Evolutionary conservation across 1,139 yeast genomes (phyloP).

Genomic region (Torulaspora globosa): DNA sequence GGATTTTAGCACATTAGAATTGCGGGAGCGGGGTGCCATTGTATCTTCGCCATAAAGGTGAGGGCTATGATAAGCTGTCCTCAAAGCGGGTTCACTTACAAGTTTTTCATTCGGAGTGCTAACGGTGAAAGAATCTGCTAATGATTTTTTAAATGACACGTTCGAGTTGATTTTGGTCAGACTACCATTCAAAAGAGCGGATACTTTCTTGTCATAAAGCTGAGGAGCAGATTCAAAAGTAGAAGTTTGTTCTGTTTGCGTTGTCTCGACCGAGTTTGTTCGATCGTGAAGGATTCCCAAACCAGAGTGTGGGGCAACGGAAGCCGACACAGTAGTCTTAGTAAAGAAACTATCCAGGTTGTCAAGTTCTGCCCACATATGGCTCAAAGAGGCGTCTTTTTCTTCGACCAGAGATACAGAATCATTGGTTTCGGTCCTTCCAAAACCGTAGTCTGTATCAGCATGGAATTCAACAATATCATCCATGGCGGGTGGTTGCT

Average conservation of each 20-base stretch:
- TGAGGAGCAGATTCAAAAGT: slow-evolving; percentile 71
- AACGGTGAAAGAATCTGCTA: slow-evolving; percentile 56
- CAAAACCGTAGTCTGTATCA: slow-evolving; percentile 39
- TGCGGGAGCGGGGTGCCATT: slow-evolving; percentile 16
- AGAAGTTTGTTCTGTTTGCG: slow-evolving; percentile 43
- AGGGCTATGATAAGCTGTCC: slow-evolving; percentile 16
- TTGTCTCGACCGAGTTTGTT: slow-evolving; percentile 51
- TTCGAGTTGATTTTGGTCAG: slow-evolving; percentile 73
- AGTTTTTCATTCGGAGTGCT: slow-evolving; percentile 28
- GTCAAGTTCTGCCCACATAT: slow-evolving; percentile 95
- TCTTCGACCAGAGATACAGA: slow-evolving; percentile 51
- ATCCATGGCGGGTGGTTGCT: slow-evolving; percentile 46
- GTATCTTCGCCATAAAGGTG: slow-evolving; percentile 15
- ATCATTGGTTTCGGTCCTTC: slow-evolving; percentile 36
- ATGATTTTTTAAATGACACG: slow-evolving; percentile 67
- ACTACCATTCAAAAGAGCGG: slow-evolving; percentile 67
- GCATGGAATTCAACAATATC: slow-evolving; percentile 68
- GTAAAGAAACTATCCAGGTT: slow-evolving; percentile 91
- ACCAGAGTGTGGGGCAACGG: slow-evolving; percentile 19
- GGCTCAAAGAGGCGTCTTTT: slow-evolving; percentile 66
- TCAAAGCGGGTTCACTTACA: slow-evolving; percentile 19
- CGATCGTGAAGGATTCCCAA: slow-evolving; percentile 40
- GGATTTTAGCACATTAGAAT: slow-evolving; percentile 16
- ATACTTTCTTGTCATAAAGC: slow-evolving; percentile 74
- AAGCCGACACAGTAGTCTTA: slow-evolving; percentile 55